Evolutionary conservation across 1,284 basidiomycete genomes (phyloP), one percentile per base, ranked within the genome.

Genomic region (Stygiomarasmius scandens): DNA sequence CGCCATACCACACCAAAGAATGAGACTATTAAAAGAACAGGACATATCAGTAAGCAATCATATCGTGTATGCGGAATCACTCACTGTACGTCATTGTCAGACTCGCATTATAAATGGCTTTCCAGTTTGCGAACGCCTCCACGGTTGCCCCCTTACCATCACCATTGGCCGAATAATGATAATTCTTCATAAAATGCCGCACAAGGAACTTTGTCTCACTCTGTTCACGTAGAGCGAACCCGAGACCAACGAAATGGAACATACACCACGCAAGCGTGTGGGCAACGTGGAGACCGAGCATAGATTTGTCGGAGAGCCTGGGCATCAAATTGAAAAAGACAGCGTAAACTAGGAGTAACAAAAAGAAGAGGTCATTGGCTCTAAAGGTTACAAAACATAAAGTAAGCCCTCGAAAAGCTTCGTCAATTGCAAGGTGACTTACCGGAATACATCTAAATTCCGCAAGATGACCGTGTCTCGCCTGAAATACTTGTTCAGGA

Each of bases 41-140:
- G 12, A 58, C 22, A 52, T 38, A 44, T 34, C 10, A 51, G 6
- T 5, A 22, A 49, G 20, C 16, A 44, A 16, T 24, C 27, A 57
- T 36, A n/a, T 49, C 14, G 27, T 22, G 19, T 22, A 43, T 45
- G 22, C n/a, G 51, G 52, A 43, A 60, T 38, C 24, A 81, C 84
- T 44, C 63, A 93, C 93, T 86, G 72, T 98, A 98, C 8, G 91
- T 96, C 94, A 98, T 97, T 69, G 90, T 90, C 76, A 96, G 81
- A 69, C 91, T 94, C 70, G 95, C 76, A 72, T 98, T 98, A 74
- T 96, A 98, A 36, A 93, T 82, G 5, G 83, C 82, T 74, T 98
- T 98, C 95, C 96, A 99, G 71, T 96, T 96, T 32, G 82, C 80
- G 67, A 98, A 99, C 0, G 96, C 93, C 70, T 98, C 96, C 49